These are phyloP conservation scores for Hibiscus mutabilis DNA, from an alignment of 345 rosid species.

Conservation along the genomic window DNA sequence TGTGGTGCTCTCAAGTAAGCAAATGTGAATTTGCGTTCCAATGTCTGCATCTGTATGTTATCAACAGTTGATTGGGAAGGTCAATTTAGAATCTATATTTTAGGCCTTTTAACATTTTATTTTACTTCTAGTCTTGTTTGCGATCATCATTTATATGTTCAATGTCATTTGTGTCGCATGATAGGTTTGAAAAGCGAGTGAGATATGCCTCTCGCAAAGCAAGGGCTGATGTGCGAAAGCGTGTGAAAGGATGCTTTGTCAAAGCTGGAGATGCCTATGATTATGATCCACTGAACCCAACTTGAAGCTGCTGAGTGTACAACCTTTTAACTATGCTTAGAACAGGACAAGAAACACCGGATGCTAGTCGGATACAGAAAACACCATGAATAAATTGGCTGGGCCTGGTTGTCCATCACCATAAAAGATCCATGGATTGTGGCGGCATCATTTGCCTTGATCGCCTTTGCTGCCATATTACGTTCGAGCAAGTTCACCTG, in stretches of 20 bases:
- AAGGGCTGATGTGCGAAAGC: slow-evolving; percentile 92
- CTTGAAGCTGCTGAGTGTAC: slow-evolving; percentile 75
- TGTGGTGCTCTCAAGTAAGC: background rate
- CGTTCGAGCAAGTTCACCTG: background rate
- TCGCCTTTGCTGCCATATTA: background rate
- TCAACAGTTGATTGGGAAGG: background rate
- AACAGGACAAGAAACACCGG: slow-evolving; percentile 19
- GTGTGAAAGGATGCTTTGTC: slow-evolving; percentile 93
- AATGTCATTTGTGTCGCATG: background rate
- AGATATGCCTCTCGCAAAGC: slow-evolving; percentile 98
- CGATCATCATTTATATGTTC: background rate
- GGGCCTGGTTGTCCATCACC: slow-evolving; percentile 14
- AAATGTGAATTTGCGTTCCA: background rate
- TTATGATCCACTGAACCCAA: slow-evolving; percentile 73
- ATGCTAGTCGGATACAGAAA: slow-evolving; percentile 20
- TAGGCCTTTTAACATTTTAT: background rate
- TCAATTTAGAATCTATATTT: background rate
- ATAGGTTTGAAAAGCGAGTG: slow-evolving; percentile 88
- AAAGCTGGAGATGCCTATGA: slow-evolving; percentile 96
- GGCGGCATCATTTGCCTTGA: slow-evolving; percentile 9
- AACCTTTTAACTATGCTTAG: slow-evolving; percentile 18
- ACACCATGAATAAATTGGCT: slow-evolving; percentile 22
- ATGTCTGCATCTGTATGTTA: background rate
- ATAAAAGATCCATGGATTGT: slow-evolving; percentile 7
- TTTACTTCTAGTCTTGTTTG: background rate